Base-by-base conservation (phyloP, 352 stramenopile genomes). In the Elongisporangium senticosum region DNA sequence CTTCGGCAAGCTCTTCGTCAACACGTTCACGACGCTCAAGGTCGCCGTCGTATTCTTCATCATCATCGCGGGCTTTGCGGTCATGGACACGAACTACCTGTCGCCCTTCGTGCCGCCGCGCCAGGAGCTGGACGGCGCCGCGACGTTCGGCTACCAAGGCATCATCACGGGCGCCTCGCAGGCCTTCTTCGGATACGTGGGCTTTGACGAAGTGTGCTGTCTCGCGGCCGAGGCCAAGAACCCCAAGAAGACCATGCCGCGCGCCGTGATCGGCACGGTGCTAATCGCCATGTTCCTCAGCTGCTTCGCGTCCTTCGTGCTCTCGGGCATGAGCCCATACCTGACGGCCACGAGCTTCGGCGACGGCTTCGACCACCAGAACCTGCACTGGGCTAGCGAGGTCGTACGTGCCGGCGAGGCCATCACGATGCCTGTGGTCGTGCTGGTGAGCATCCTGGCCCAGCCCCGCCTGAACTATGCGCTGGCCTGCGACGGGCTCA, bases 141-240 rank as follows among this genome's bases (percentile, higher is more conserved):
- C 19, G 2, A 23, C 43, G 13, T 64, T 55, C 39, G 75, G 75
- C 8, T 40, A 60, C 8, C 52, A 58, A 21, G 75, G 75, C 20
- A 67, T 96, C 52, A 55, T 94, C 47, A 61, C 69, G 28, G 85
- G 84, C 17, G 66, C 77, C 7, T 80, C 83, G 4, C 77, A 79
- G 26, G 84, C 77, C 10, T 96, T 95, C 64, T 96, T 96, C 70
- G 87, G 86, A 7, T 95, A 88, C 59, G 61, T 97, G 13, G 90
- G 90, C 15, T 97, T 95, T 64, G 90, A 97, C 71, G 87, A 94
- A 59, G 74, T 97, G 17, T 90, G 79, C 62, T 93, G 83, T 54
- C 55, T 95, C 15, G 75, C 79, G 11, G 73, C 71, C 19, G 74
- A 83, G 58, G 61, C 74, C 11, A 75, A 75, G 28, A 65, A 83